Conservation (phyloP, 805 yeast species). For the Candida namnaoensis region DNA sequence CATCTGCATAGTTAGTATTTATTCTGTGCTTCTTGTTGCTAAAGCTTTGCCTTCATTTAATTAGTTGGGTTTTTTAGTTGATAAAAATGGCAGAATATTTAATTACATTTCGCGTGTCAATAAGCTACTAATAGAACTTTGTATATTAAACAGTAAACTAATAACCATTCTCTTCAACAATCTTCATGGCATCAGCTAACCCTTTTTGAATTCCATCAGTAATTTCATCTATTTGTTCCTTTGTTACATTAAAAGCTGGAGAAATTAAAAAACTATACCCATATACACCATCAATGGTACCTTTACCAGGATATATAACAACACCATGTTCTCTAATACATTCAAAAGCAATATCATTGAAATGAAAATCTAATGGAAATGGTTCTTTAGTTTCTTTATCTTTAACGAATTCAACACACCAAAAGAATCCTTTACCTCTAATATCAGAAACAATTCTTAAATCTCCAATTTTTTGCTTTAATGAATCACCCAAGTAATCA, state of each 20-base stretch:
- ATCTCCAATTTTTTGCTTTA: conserved; percentile 21
- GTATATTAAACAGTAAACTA: no score
- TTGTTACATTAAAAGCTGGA: not conserved
- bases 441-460: conserved; percentile 36
- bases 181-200: not conserved
- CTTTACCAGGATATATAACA: conserved; percentile 1
- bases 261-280: not conserved
- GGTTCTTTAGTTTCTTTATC: conserved; percentile 37
- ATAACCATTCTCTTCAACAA: no score
- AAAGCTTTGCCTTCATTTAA: no score
- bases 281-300: not conserved
- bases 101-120: no score
- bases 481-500: conserved; percentile 28
- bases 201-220: not conserved
- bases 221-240: not conserved
- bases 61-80: no score
- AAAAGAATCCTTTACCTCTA: conserved; percentile 48
- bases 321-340: not conserved
- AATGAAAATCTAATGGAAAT: conserved; percentile 20
- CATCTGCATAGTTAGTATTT: no score
- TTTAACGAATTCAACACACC: conserved; percentile 44
- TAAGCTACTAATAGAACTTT: no score
- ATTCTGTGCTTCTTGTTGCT: no score
- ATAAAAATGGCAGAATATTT: no score
- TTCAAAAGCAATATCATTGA: not conserved